Conservation (phyloP, 2,329 filamentous ascomycete species). For the Myriosclerotinia curreyana region DNA sequence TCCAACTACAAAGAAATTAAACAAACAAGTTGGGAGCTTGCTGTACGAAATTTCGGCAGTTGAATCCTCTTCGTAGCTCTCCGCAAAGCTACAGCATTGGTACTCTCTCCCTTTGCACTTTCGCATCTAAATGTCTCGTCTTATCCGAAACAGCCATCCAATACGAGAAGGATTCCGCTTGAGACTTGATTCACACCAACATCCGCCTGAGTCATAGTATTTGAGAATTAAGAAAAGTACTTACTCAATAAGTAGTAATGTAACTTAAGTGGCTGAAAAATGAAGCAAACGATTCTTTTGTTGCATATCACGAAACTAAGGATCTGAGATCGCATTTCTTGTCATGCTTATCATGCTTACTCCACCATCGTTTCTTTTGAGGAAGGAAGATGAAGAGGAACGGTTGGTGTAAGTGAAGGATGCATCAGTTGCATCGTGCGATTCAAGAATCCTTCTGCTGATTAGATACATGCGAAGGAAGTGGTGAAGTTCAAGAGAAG, state of each 20-base stretch:
- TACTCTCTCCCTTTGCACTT: conserved; percentile 7
- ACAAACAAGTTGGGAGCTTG: neutral
- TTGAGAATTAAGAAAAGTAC: neutral
- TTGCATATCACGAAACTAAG: conserved; percentile 17
- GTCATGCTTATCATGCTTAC: neutral
- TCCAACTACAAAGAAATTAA: conserved; percentile 6
- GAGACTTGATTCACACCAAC: neutral
- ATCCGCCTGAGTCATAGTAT: conserved; percentile 6
- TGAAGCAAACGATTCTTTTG: neutral
- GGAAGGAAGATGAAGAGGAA: neutral
- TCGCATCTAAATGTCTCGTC: conserved; percentile 11
- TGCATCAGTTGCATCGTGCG: neutral
- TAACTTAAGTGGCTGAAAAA: conserved; percentile 1
- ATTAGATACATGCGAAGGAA: neutral
- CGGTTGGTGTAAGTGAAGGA: neutral
- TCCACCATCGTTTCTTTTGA: neutral
- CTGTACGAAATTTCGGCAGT: neutral
- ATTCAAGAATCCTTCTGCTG: conserved; percentile 3
- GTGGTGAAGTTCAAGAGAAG: neutral
- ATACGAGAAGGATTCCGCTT: conserved; percentile 17
- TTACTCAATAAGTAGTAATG: neutral
- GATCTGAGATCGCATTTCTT: conserved; percentile 19
- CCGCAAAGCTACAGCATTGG: conserved; percentile 10
- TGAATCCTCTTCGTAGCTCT: neutral
- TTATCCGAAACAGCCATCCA: conserved; percentile 7